Evolutionary conservation across 169 alveolate genomes (phyloP).

Genomic region (Plasmodium fragile): DNA sequence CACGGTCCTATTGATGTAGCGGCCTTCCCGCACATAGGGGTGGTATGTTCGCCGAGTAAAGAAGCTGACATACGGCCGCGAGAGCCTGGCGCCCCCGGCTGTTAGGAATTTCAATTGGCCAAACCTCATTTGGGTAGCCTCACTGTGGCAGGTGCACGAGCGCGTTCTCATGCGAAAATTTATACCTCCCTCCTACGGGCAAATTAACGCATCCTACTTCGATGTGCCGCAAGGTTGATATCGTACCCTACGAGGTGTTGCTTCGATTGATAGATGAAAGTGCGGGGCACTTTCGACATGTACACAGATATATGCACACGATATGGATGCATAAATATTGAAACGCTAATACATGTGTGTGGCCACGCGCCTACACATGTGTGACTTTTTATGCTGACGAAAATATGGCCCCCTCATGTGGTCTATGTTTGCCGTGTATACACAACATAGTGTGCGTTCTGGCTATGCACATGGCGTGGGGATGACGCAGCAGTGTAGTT

Average conservation of each 20-base stretch:
- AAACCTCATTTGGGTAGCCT: background rate
- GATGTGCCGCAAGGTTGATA: background rate
- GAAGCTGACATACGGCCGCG: background rate
- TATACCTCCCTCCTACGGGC: background rate
- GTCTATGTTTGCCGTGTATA: background rate
- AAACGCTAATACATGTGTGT: background rate
- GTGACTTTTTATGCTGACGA: background rate
- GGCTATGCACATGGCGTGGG: background rate
- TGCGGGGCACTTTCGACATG: background rate
- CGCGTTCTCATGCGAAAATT: background rate
- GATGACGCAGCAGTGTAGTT: background rate
- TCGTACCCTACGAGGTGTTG: background rate
- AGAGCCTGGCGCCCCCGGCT: background rate
- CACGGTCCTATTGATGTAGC: background rate
- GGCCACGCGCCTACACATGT: background rate
- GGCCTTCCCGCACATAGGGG: background rate
- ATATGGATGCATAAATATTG: background rate
- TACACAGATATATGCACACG: background rate
- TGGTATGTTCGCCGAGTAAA: background rate
- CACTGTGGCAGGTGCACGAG: background rate
- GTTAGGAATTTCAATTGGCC: background rate
- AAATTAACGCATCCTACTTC: conserved; percentile 2
- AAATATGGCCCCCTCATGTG: background rate
- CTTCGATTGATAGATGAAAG: background rate
- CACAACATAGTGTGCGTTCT: background rate